Base-by-base conservation (phyloP, 2,329 filamentous ascomycete species). In the Claviceps capensis region DNA sequence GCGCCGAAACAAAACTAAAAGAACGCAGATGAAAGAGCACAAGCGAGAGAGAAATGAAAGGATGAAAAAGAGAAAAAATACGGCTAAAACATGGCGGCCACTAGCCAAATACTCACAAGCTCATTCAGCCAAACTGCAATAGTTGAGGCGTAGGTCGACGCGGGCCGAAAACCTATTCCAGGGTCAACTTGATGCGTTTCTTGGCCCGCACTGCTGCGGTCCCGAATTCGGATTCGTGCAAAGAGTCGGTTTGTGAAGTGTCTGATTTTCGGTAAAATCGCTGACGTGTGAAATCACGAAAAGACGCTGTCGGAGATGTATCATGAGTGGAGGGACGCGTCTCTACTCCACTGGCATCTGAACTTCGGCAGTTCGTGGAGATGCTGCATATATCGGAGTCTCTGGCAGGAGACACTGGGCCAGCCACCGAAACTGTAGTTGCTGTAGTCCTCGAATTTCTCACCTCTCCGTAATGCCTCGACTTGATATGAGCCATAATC, bases 81-180 rank as follows among this genome's bases (percentile, higher is more conserved):
- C 16, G 26, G 44, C 9, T 11, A 5, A 17, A 19, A n/a, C 26
- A 36, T 47, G n/a, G 5, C 13, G 13, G n/a, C 16, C 38, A 42
- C 22, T 19, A 38, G 16, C 22, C 11, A 16, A 4, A 6, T 19
- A 7, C 13, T 50, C 38, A 50, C 30, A 51, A 14, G 41, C 47
- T 48, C 52, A 49, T 51, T 30, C 49, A 46, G 30, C 52, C 34
- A n/a, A 45, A 43, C 30, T 47, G 45, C 26, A 41, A 48, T 7
- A 49, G 41, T 41, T 16, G 51, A 34, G n/a, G 45, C 17, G 48
- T 37, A 47, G 46, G 47, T 46, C 38, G 48, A 50, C 36, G 53
- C 43, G 52, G 43, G 51, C 55, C 50, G 55, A 57, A 57, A 57
- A 50, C 23, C 52, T 57, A 56, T 54, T 54, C 52, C 55, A 57